Evolutionary conservation across 768 basidiomycete species (phyloP).

Genomic region (Crassisporium funariophilum): DNA sequence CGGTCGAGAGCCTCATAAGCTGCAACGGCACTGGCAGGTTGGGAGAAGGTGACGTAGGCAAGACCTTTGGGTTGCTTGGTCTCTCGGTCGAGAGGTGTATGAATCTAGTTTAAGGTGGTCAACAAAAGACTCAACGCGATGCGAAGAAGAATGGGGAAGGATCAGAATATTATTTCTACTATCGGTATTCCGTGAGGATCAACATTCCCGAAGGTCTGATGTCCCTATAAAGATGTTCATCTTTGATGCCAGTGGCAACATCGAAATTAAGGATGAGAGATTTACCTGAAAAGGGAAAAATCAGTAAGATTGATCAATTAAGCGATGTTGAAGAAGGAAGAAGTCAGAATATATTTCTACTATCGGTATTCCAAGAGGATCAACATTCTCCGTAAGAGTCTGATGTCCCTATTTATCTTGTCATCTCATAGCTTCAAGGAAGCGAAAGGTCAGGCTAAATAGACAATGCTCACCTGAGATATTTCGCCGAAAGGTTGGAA

Average conservation of each 20-base stretch:
- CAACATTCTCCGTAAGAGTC: constrained; percentile 43
- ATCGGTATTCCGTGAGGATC: constrained; percentile 60
- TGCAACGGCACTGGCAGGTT: constrained; percentile 46
- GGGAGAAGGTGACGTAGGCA: constrained; percentile 50
- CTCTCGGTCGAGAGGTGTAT: constrained; percentile 46
- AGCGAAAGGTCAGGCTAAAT: constrained; percentile 8
- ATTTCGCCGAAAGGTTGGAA: constrained; percentile 74
- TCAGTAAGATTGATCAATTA: constrained; percentile 16
- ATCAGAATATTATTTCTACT: constrained; percentile 57
- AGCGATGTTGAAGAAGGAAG: constrained; percentile 5
- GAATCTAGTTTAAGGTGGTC: constrained; percentile 36
- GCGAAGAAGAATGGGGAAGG: constrained; percentile 2
- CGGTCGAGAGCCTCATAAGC: constrained; percentile 83
- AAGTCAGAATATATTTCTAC: constrained; percentile 55
- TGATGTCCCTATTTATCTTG: constrained; percentile 59
- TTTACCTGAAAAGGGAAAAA: constrained; percentile 39
- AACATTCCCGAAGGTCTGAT: constrained; percentile 66
- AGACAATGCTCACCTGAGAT: constrained; percentile 61
- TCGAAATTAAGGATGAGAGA: constrained; percentile 6
- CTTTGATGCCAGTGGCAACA: constrained; percentile 17
- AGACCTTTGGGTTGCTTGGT: constrained; percentile 53
- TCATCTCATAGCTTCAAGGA: constrained; percentile 38
- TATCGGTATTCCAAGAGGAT: constrained; percentile 50
- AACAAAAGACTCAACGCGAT: constrained; percentile 1
- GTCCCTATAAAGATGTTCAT: constrained; percentile 61